Percentiles rank a stretch among this genome's conserved stretches.
phyloP scores from a whole-genome alignment of 1,284 basidiomycete genomes.

The Leccinum fallax region DNA sequence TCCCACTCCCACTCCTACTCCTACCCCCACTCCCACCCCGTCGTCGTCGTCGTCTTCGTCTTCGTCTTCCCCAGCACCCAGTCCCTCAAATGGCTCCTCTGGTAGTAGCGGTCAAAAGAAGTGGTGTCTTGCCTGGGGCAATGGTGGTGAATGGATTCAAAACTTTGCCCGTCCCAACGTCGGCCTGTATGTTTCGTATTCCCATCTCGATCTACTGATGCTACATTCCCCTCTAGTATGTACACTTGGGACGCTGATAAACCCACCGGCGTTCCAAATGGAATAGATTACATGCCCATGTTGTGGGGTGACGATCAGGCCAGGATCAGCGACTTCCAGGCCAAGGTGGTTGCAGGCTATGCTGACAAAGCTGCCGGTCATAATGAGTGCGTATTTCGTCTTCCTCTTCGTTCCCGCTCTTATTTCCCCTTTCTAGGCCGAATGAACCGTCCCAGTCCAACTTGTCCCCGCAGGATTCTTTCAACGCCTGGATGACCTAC shows the following conservation, averaged over 20 bases:
- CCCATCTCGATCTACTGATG: conserved; percentile 4
- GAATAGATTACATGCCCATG: conserved; percentile 51
- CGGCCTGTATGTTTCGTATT: conserved; percentile 31
- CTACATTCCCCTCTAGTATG: conserved; percentile 9
- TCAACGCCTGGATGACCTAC: conserved; percentile 60
- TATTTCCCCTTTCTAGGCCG: conserved; percentile 43
- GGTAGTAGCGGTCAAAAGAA: conserved; percentile 28
- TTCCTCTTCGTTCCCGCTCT: background rate
- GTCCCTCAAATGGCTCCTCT: conserved; percentile 1
- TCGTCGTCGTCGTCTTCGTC: background rate
- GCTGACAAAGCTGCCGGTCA: conserved; percentile 47
- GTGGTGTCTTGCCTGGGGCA: conserved; percentile 45
- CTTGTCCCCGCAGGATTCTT: conserved; percentile 53
- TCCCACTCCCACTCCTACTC: background rate
- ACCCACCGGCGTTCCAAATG: conserved; percentile 4
- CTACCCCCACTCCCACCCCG: background rate
- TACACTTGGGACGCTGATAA: conserved; percentile 23
- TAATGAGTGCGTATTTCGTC: conserved; percentile 53
- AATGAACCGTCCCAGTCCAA: conserved; percentile 59
- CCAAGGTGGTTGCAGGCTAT: conserved; percentile 38
- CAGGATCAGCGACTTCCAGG: conserved; percentile 32
- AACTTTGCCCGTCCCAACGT: conserved; percentile 31
- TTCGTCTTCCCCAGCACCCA: conserved; percentile 21
- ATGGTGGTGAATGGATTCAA: conserved; percentile 32
- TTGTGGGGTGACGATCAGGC: conserved; percentile 45